These are phyloP conservation scores for Sonneratia alba DNA, from an alignment of 345 rosid genomes.

Conservation along the genomic window DNA sequence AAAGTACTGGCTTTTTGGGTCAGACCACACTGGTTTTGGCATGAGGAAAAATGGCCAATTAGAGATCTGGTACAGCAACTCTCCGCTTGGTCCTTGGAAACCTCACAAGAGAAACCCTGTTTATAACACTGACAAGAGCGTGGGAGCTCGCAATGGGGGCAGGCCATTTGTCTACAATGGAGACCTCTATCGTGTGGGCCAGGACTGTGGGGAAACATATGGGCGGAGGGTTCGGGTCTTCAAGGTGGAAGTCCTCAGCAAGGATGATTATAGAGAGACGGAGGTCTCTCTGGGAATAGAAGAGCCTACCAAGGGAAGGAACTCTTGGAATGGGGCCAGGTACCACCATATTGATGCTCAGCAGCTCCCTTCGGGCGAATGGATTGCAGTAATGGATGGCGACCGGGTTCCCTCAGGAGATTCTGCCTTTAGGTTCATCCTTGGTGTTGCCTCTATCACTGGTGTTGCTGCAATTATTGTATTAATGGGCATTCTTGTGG, in stretches of 20 bases:
- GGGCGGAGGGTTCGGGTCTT: constrained; percentile 58
- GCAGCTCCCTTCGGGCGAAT: constrained; percentile 67
- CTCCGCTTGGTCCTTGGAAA: constrained; percentile 93
- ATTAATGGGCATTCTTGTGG: constrained; percentile 55
- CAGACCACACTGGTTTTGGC: constrained; percentile 72
- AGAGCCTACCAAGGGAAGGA: constrained; percentile 46
- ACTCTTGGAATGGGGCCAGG: constrained; percentile 81
- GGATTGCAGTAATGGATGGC: constrained; percentile 81
- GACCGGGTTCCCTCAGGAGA: constrained; percentile 84
- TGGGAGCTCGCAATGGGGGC: constrained; percentile 94
- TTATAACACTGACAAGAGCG: constrained; percentile 41
- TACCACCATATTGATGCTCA: constrained; percentile 77
- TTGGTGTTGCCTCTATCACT: constrained; percentile 64
- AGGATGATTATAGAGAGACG: constrained; percentile 58
- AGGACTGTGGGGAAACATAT: constrained; percentile 82
- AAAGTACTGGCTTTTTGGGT: constrained; percentile 71
- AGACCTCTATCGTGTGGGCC: constrained; percentile 83
- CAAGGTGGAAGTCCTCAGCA: constrained; percentile 55
- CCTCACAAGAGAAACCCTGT: constrained; percentile 87
- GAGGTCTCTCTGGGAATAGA: constrained; percentile 57
- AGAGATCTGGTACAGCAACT: constrained; percentile 77
- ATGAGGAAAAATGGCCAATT: constrained; percentile 62
- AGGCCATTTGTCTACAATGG: constrained; percentile 63
- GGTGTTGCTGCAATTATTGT: constrained; percentile 40
- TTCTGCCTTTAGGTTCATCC: constrained; percentile 32